These are phyloP conservation scores for Trypanosomatidae sp. DNA, from an alignment of 208 protist species.

Conservation along the genomic window DNA sequence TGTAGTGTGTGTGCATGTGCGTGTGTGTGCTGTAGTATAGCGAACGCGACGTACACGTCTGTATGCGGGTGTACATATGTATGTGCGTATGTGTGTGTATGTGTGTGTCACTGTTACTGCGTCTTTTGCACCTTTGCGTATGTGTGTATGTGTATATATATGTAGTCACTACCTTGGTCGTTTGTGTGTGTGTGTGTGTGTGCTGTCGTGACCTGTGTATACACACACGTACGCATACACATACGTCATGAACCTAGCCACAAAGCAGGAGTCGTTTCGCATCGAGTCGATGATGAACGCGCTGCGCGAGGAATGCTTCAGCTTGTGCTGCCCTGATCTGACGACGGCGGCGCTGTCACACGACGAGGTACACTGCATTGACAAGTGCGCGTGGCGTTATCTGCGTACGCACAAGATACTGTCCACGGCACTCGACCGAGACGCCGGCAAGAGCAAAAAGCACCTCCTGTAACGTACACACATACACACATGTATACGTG, in stretches of 20 bases:
- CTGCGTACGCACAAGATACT: constrained; percentile 59
- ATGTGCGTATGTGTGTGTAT: too few relatives aligned
- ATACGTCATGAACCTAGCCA: constrained; percentile 46
- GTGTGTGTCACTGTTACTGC: too few relatives aligned
- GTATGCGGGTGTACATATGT: too few relatives aligned
- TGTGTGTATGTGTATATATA: too few relatives aligned
- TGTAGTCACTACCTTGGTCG: too few relatives aligned
- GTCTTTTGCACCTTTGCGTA: too few relatives aligned
- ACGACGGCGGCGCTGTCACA: constrained; percentile 38
- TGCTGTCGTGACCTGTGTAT: too few relatives aligned
- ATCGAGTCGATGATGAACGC: constrained; percentile 76
- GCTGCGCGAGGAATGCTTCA: constrained; percentile 68
- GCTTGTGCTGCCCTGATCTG: constrained; percentile 69
- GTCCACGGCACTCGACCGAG: constrained; percentile 31
- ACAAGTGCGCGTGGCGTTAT: constrained; percentile 73
- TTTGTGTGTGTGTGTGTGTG: too few relatives aligned
- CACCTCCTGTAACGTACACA: constrained; percentile 2
- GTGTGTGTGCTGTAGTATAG: too few relatives aligned
- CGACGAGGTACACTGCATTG: constrained; percentile 73
- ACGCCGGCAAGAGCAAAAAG: constrained; percentile 11
- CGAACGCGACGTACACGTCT: too few relatives aligned
- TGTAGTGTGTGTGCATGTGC: too few relatives aligned
- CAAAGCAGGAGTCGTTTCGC: constrained; percentile 82
- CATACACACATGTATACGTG: constrained; percentile 2
- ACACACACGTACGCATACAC: constrained; percentile 1